Evolutionary conservation across 805 yeast genomes (phyloP), one percentile per base, ranked within the genome.

Genomic region (Limtongia smithiae): DNA sequence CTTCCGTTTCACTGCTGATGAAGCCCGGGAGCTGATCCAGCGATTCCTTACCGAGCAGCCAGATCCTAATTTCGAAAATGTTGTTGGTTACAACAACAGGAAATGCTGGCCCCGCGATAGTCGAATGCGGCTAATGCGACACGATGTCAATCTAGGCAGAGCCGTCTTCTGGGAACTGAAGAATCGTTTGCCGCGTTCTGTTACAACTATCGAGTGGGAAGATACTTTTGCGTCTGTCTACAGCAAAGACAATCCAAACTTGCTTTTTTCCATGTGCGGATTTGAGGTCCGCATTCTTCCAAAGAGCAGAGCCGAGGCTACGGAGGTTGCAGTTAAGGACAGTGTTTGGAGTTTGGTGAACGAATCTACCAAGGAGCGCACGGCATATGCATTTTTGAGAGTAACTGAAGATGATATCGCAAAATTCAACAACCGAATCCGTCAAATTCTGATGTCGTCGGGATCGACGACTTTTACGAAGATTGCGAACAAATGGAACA

Each of bases 401-500:
- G 97, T 93, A 0, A 77, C 95, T 0, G 81, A 80, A 38, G 87
- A 79, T 41, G 95, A 84, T 43, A 82, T 93, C 36, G 85, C 81
- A 24, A 77, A 77, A 39, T 93, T 93, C 71, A 81, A 84, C 57
- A 85, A 85, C 63, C 75, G 95, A 46, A 83, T 93, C 34, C 76
- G 96, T 28, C 96, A 91, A 62, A 81, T 93, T 42, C 73, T 93
- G 59, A 86, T 93, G 96, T 82, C 96, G 1, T 84, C 97, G 0
- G 98, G 98, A 0, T 86, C 96, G 0, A 83, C 96, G 0, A 87
- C 99, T 0, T 93, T 93, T 66, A 85, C 96, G 0, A 93, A 89
- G 64, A 84, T 90, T 50, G 96, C 95, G 2, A 82, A 90, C 34
- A 88, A 88, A 62, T 93, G 99, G 99, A 93, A 93, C 63, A 87